Evolutionary conservation across 768 basidiomycete genomes (phyloP).

Genomic region (Boletus rufocinnamomeus): DNA sequence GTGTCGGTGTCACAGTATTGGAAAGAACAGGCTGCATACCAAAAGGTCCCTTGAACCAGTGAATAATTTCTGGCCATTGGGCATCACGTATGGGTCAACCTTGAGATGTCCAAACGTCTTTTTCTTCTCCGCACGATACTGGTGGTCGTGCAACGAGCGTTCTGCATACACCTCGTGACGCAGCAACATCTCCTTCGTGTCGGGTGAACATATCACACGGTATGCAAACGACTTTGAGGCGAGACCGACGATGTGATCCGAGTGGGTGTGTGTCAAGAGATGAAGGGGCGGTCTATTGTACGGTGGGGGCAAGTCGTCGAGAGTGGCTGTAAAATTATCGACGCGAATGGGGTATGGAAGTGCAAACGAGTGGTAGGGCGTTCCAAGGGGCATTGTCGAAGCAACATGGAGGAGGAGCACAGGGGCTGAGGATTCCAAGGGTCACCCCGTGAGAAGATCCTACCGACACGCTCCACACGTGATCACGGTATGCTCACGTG

Average conservation of each 20-base stretch:
- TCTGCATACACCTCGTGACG: constrained; percentile 71
- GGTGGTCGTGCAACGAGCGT: constrained; percentile 55
- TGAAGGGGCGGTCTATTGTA: constrained; percentile 50
- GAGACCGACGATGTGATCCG: constrained; percentile 83
- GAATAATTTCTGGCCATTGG: constrained; percentile 51
- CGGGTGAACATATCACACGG: constrained; percentile 72
- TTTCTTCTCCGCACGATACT: constrained; percentile 27
- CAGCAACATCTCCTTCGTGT: constrained; percentile 86
- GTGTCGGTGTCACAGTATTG: not conserved
- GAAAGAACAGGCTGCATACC: not conserved
- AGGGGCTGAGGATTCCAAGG: constrained; percentile 17
- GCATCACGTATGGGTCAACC: constrained; percentile 47
- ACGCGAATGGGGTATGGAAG: constrained; percentile 84
- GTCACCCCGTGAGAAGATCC: not conserved
- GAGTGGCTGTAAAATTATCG: constrained; percentile 68
- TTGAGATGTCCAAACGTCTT: constrained; percentile 71
- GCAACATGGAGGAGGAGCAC: not conserved
- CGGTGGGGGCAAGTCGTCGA: constrained; percentile 36
- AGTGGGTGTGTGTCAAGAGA: constrained; percentile 88
- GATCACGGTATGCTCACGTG: not conserved
- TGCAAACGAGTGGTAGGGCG: constrained; percentile 75
- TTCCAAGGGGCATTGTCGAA: constrained; percentile 65
- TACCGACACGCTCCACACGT: not conserved
- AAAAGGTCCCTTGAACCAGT: constrained; percentile 62
- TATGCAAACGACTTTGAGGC: constrained; percentile 73